phyloP scores from a whole-genome alignment of 179 eudicot species.

The Dionaea muscipula region DNA sequence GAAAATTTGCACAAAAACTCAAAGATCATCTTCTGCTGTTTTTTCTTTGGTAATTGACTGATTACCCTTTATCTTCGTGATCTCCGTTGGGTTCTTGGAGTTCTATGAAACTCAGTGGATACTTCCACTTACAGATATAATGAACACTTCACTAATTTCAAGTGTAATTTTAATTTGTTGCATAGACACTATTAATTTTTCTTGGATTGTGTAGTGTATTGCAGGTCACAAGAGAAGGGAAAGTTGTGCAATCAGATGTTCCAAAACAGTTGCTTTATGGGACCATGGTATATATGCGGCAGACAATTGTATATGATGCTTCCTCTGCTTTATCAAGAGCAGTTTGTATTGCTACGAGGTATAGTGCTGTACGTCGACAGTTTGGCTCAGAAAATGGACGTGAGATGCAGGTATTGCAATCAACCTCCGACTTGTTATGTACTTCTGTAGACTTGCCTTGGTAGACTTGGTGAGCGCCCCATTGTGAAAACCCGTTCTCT shows the following conservation, averaged over 20 bases:
- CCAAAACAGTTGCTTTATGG: conserved; percentile 90
- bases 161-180: no score
- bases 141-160: no score
- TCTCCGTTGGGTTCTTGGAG: no score
- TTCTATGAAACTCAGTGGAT: background rate
- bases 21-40: no score
- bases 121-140: no score
- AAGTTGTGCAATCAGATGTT: conserved; percentile 58
- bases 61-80: no score
- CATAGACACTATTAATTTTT: background rate
- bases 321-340: conserved; percentile 79
- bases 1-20: no score
- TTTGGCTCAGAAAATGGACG: conserved; percentile 80
- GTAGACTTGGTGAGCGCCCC: no score
- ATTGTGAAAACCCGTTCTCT: no score
- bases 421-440: background rate
- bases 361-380: conserved; percentile 91
- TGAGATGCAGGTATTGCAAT: conserved; percentile 67
- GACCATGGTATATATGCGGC: conserved; percentile 83
- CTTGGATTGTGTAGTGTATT: conserved; percentile 28
- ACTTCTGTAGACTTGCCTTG: background rate
- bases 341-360: conserved; percentile 89
- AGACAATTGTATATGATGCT: conserved; percentile 82
- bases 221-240: conserved; percentile 89
- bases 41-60: no score